Evolutionary conservation across 192 early-diverging fungal species (phyloP).

Genomic region (Geranomyces variabilis): DNA sequence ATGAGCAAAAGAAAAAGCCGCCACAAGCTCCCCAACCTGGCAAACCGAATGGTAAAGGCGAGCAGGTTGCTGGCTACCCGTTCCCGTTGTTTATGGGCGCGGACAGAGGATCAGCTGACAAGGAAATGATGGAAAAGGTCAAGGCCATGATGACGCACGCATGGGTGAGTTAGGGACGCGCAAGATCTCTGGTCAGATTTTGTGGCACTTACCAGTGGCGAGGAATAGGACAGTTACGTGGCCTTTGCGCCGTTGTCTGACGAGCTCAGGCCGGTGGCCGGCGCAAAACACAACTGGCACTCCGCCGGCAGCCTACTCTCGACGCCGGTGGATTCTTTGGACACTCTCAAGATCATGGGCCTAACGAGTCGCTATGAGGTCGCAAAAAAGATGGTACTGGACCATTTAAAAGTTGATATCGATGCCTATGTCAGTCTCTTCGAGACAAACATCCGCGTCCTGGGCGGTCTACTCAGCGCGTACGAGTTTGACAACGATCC

Average conservation of each 20-base stretch:
- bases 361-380: conserved; percentile 76
- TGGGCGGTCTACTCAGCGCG: conserved; percentile 78
- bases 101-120: conserved; percentile 4
- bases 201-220: too few species aligned
- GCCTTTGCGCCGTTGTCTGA: conserved; percentile 81
- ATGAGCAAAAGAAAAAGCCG: too few species aligned
- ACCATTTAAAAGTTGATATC: conserved; percentile 65
- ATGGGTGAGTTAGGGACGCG: conserved; percentile 57
- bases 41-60: neutral
- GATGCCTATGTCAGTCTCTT: conserved; percentile 86
- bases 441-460: conserved; percentile 83
- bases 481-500: conserved; percentile 73
- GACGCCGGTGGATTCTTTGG: conserved; percentile 85
- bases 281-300: conserved; percentile 46
- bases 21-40: neutral
- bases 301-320: conserved; percentile 18
- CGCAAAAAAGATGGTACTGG: conserved; percentile 67
- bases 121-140: conserved; percentile 13
- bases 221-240: conserved; percentile 61
- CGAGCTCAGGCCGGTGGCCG: conserved; percentile 45
- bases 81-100: conserved; percentile 14
- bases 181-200: too few species aligned
- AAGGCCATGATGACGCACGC: conserved; percentile 38
- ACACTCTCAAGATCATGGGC: conserved; percentile 86
- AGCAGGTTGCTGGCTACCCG: neutral